phyloP scores from a whole-genome alignment of 1,284 basidiomycete species.

The Megacollybia platyphylla region DNA sequence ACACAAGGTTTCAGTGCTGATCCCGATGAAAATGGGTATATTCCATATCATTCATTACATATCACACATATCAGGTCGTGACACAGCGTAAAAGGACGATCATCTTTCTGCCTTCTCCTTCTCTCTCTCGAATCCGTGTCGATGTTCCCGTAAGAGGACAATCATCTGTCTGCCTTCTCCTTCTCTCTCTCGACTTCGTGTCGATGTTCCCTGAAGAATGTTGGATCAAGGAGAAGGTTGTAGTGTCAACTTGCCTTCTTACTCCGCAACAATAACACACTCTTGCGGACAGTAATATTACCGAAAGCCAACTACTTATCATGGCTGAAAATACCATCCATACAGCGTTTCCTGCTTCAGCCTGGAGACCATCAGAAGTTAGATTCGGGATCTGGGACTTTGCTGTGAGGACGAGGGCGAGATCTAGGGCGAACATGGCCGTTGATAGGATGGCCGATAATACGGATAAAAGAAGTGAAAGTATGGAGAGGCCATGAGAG shows the following conservation, averaged over 20 bases:
- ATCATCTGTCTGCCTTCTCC: too few species aligned
- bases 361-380: slow-evolving; percentile 27
- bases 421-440: slow-evolving; percentile 45
- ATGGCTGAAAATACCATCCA: slow-evolving; percentile 56
- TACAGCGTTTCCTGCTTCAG: slow-evolving; percentile 51
- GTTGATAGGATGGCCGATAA: slow-evolving; percentile 38
- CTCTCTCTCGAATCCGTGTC: too few species aligned
- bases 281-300: slow-evolving; percentile 45
- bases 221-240: background rate
- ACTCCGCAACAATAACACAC: slow-evolving; percentile 61
- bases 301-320: slow-evolving; percentile 42
- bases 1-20: too few species aligned
- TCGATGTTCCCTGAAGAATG: too few species aligned
- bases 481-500: slow-evolving; percentile 38
- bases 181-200: too few species aligned
- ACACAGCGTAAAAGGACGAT: too few species aligned
- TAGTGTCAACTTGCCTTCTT: slow-evolving; percentile 18
- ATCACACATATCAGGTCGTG: too few species aligned
- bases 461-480: slow-evolving; percentile 44
- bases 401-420: slow-evolving; percentile 43
- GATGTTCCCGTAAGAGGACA: too few species aligned
- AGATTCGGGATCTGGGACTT: slow-evolving; percentile 27
- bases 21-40: too few species aligned
- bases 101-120: too few species aligned
- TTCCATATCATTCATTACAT: too few species aligned